A percentile compares a stretch with the other conserved stretches of the same genome.
phyloP scores from a whole-genome alignment of 768 basidiomycete genomes.

The Hygrocybe punicea region DNA sequence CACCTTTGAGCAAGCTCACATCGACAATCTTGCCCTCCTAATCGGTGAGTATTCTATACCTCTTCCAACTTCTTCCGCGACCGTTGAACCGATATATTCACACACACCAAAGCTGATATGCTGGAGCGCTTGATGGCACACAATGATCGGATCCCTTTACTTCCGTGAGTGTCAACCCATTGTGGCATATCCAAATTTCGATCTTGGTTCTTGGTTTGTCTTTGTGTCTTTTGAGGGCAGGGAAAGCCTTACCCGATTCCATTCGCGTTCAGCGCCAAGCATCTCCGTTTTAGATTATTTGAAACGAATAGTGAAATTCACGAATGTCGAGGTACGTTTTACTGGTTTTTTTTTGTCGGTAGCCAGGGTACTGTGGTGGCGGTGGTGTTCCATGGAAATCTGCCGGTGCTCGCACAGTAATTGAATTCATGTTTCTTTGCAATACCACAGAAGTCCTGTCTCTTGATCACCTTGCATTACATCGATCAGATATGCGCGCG shows the following conservation, averaged over 20 bases:
- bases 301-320: constrained; percentile 88
- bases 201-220: background rate
- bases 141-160: constrained; percentile 93
- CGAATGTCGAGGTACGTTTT: constrained; percentile 83
- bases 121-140: constrained; percentile 89
- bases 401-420: too few relatives aligned
- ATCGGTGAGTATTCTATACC: constrained; percentile 59
- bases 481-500: constrained; percentile 92
- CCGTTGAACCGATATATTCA: constrained; percentile 2
- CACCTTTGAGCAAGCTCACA: constrained; percentile 78
- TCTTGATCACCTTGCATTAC: constrained; percentile 81
- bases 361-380: too few relatives aligned
- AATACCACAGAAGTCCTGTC: constrained; percentile 71
- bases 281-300: constrained; percentile 93
- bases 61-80: constrained; percentile 11
- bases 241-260: constrained; percentile 91
- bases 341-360: constrained; percentile 10
- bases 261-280: constrained; percentile 85
- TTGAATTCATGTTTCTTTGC: too few relatives aligned
- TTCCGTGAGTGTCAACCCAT: constrained; percentile 54
- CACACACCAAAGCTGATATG: constrained; percentile 74
- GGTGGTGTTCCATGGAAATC: too few relatives aligned
- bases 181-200: constrained; percentile 7
- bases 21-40: constrained; percentile 81
- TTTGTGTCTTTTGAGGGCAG: constrained; percentile 38